These are phyloP conservation scores for Blastocystis sp. DNA, from an alignment of 352 stramenopile species.

Conservation along the genomic window DNA sequence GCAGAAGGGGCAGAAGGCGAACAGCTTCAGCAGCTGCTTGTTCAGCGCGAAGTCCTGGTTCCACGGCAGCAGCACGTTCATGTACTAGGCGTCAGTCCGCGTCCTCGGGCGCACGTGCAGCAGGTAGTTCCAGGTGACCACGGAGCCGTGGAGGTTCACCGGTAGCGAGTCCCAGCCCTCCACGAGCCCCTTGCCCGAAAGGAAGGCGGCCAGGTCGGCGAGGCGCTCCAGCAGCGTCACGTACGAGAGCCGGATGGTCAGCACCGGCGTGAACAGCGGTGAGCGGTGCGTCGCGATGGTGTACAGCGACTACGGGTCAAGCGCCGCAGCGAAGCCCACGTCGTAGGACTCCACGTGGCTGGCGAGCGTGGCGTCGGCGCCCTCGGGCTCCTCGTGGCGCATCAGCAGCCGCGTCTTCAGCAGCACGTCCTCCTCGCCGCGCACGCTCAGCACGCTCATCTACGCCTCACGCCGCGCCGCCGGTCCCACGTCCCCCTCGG, in stretches of 20 bases:
- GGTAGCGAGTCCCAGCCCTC: constrained; percentile 48
- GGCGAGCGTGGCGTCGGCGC: background rate
- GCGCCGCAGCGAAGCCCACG: background rate
- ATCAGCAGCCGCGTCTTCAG: background rate
- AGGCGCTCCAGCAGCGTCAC: constrained; percentile 6
- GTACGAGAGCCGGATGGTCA: constrained; percentile 23
- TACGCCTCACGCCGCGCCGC: background rate
- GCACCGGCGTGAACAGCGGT: background rate
- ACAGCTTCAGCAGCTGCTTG: constrained; percentile 53
- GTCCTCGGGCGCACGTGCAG: background rate
- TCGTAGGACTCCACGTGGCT: background rate
- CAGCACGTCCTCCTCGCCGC: constrained; percentile 11
- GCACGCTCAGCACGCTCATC: background rate
- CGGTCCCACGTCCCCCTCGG: background rate
- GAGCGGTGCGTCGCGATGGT: background rate
- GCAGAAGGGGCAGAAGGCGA: constrained; percentile 36
- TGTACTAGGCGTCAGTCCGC: constrained; percentile 1
- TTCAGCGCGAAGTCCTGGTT: constrained; percentile 62
- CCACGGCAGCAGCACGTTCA: constrained; percentile 54
- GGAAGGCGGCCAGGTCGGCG: constrained; percentile 17
- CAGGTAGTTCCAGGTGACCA: constrained; percentile 25
- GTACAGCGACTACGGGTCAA: background rate
- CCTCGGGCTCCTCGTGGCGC: background rate
- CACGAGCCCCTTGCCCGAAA: constrained; percentile 4
- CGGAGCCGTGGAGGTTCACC: constrained; percentile 6